Conservation (phyloP, 306 rosid species). For the Mimosa pudica region DNA sequence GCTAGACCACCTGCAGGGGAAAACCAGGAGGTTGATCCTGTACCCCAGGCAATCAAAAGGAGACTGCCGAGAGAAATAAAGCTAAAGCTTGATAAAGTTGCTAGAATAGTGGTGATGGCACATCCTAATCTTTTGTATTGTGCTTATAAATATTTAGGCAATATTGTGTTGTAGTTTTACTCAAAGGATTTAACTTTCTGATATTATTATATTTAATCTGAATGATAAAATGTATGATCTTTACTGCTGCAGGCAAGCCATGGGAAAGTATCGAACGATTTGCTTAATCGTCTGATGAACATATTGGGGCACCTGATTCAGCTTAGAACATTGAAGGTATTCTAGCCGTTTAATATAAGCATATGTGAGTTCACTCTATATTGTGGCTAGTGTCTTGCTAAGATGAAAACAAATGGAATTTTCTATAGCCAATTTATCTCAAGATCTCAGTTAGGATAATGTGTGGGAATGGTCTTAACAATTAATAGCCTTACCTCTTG, state of each 20-base stretch:
- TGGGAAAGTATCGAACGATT: conserved; percentile 87
- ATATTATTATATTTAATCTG: not conserved
- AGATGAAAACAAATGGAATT: not conserved
- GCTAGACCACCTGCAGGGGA: conserved; percentile 75
- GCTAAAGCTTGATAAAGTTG: conserved; percentile 96
- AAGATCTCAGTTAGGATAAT: not conserved
- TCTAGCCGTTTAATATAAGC: conserved; percentile 21
- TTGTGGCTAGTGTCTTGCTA: conserved; percentile 7
- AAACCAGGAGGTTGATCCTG: conserved; percentile 60
- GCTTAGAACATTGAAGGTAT: conserved; percentile 96
- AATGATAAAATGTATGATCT: conserved; percentile 29
- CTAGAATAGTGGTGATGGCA: conserved; percentile 80
- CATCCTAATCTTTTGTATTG: conserved; percentile 35
- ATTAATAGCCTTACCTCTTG: not conserved
- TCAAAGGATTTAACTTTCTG: conserved; percentile 17
- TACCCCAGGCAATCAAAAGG: conserved; percentile 63
- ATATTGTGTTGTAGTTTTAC: not conserved
- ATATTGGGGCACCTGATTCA: conserved; percentile 94
- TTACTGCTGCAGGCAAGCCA: conserved; percentile 84
- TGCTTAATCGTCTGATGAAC: conserved; percentile 88
- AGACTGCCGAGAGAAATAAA: conserved; percentile 87
- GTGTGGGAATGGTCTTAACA: not conserved
- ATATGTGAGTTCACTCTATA: conserved; percentile 3
- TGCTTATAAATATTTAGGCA: conserved; percentile 15
- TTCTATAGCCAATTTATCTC: not conserved